Evolutionary conservation across 169 alveolate species (phyloP).

Genomic region (Eimeria maxima): DNA sequence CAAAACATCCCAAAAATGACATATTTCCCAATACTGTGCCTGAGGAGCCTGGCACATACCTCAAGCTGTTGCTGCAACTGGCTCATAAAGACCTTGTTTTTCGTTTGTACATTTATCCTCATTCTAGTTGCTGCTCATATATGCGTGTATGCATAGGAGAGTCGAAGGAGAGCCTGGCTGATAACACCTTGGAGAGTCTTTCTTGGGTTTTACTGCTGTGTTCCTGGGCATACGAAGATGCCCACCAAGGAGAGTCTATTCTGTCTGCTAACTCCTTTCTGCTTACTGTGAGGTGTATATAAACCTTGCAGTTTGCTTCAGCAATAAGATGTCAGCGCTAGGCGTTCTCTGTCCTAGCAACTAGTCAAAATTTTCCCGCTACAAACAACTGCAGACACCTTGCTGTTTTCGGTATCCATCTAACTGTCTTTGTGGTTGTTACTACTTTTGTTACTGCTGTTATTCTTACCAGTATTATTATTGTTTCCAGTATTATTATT

Average conservation of each 20-base stretch:
- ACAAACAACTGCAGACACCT: too few relatives aligned
- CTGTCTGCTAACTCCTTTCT: neutral
- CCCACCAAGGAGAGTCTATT: conserved; percentile 40
- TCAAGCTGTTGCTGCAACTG: neutral
- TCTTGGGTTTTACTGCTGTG: conserved; percentile 54
- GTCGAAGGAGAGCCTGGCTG: neutral
- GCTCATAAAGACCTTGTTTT: too few relatives aligned
- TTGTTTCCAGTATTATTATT: too few relatives aligned
- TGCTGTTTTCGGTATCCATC: too few relatives aligned
- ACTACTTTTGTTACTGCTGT: too few relatives aligned
- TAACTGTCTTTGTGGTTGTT: too few relatives aligned
- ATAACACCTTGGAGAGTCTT: neutral
- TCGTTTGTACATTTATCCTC: neutral
- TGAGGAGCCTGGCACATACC: too few relatives aligned
- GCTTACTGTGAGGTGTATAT: conserved; percentile 20
- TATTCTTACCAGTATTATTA: neutral
- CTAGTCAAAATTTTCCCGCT: too few relatives aligned
- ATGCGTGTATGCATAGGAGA: neutral
- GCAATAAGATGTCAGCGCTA: too few relatives aligned
- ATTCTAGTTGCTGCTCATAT: neutral
- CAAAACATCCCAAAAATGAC: too few relatives aligned
- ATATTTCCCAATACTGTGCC: too few relatives aligned
- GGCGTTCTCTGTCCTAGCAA: too few relatives aligned
- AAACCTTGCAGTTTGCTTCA: neutral
- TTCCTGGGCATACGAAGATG: conserved; percentile 77